These are phyloP conservation scores for Penicillium brasilianum DNA, from an alignment of 2,329 filamentous ascomycete species.

Conservation along the genomic window DNA sequence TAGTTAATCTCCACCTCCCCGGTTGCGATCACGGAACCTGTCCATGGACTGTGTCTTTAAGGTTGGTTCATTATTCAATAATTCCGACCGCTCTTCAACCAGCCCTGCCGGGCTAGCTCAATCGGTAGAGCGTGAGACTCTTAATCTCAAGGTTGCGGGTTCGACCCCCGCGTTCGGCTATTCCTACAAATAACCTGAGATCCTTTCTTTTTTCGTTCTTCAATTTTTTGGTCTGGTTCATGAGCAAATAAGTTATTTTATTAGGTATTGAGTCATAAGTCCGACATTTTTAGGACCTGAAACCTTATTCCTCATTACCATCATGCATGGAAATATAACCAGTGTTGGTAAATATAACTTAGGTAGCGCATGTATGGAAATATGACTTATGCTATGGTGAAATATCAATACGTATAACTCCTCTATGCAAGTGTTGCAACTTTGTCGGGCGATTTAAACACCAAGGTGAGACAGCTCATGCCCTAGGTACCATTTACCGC, in stretches of 20 bases:
- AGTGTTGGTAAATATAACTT: too few relatives aligned
- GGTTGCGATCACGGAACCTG: too few relatives aligned
- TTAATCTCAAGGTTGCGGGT: constrained; percentile 53
- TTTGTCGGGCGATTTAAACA: too few relatives aligned
- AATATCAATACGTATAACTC: background rate
- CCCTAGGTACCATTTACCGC: background rate
- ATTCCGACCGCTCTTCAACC: constrained; percentile 6
- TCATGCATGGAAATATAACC: too few relatives aligned
- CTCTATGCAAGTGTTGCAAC: too few relatives aligned
- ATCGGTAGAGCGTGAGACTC: constrained; percentile 58
- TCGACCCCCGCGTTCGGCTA: constrained; percentile 50
- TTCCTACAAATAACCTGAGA: constrained; percentile 22
- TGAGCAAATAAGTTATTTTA: too few relatives aligned
- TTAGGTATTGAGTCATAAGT: too few relatives aligned
- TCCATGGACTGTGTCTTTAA: too few relatives aligned
- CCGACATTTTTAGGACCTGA: background rate
- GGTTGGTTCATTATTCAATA: too few relatives aligned
- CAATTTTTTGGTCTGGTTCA: background rate
- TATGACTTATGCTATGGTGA: too few relatives aligned
- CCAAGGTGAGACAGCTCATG: background rate
- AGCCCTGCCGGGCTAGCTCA: constrained; percentile 54
- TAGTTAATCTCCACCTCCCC: background rate
- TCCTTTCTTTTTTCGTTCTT: background rate
- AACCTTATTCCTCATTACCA: background rate
- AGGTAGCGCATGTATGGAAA: too few relatives aligned